Evolutionary conservation across 2,329 filamentous ascomycete species (phyloP).

Genomic region (Verticillium alfalfae): DNA sequence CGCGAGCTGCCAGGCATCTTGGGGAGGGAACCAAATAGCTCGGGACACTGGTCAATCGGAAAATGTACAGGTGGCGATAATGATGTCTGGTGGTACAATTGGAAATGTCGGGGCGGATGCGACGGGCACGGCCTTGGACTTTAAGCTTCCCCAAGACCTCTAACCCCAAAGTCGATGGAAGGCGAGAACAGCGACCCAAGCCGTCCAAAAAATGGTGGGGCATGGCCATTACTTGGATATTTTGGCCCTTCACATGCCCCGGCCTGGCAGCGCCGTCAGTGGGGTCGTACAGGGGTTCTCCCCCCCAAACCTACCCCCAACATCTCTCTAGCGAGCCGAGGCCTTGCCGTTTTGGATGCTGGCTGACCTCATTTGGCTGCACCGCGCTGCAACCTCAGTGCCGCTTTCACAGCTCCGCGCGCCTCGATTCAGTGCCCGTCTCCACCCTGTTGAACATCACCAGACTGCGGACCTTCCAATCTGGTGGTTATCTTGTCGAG

Average conservation of each 20-base stretch:
- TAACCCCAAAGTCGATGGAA: not conserved
- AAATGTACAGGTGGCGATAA: not conserved
- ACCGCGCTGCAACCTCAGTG: not conserved
- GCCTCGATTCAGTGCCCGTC: not conserved
- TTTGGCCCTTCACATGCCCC: conserved; percentile 5
- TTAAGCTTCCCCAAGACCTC: conserved; percentile 1
- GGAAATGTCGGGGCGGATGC: conserved; percentile 3
- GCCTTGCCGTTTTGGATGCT: not conserved
- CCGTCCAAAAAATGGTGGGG: conserved; percentile 11
- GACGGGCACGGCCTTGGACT: conserved; percentile 1
- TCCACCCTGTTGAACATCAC: not conserved
- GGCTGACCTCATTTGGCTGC: not conserved
- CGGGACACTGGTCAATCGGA: not conserved
- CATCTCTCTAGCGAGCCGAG: not conserved
- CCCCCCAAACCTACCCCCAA: not conserved
- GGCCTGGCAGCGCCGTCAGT: not conserved
- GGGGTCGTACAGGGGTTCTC: not conserved
- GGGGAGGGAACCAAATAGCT: conserved; percentile 1
- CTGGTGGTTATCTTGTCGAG: not conserved
- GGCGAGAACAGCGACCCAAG: not conserved
- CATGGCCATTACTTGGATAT: conserved; percentile 13
- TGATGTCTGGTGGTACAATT: not conserved
- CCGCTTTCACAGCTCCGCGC: not conserved
- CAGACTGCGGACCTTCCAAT: not conserved
- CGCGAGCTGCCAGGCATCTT: conserved; percentile 62